Conservation (phyloP, 441 rosid species). For the Sinapis alba region DNA sequence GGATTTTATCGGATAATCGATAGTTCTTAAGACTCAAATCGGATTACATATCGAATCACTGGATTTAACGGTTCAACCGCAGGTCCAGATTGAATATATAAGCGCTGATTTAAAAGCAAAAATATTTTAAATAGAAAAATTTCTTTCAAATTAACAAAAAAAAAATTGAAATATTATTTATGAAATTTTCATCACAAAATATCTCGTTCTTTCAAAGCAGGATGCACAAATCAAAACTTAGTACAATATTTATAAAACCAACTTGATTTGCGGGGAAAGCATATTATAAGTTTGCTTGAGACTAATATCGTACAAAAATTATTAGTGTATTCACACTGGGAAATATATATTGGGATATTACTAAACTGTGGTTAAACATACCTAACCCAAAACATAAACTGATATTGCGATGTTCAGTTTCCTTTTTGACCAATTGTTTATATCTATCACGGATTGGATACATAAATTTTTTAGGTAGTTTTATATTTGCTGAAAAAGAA, state of each 20-base stretch:
- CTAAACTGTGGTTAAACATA: neutral
- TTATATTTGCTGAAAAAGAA: neutral
- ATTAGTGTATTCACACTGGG: neutral
- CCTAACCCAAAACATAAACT: neutral
- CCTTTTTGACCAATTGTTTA: neutral
- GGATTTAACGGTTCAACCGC: no score
- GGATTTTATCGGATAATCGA: no score
- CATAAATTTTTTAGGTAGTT: neutral
- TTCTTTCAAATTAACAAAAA: no score
- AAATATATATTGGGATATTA: neutral
- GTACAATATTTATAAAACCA: neutral
- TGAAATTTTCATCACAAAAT: no score
- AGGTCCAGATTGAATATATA: no score
- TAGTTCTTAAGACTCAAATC: no score
- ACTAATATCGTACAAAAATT: neutral
- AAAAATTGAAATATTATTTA: no score
- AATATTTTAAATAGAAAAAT: no score
- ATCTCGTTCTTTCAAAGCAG: no score
- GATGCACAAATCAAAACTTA: no score
- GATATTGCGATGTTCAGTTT: neutral
- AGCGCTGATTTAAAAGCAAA: no score
- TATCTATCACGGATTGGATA: neutral
- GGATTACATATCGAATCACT: no score
- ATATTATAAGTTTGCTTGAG: neutral
- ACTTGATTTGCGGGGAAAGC: neutral